Evolutionary conservation across 306 rosid species (phyloP).

Genomic region (Rosa lucieae): DNA sequence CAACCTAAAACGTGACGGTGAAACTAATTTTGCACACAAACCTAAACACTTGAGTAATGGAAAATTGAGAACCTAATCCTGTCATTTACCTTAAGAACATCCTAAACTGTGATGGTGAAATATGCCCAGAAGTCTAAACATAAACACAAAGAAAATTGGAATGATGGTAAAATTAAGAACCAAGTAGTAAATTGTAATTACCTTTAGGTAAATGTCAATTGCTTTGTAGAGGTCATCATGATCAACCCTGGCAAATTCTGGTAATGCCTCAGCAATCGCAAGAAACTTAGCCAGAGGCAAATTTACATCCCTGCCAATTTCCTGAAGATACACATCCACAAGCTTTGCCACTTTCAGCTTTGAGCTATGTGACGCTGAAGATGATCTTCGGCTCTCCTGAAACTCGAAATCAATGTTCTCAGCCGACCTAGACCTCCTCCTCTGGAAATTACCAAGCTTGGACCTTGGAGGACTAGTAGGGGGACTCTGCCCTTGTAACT

Average conservation of each 20-base stretch:
- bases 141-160: constrained; percentile 13
- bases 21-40: constrained; percentile 25
- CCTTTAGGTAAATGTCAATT: constrained; percentile 92
- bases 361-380: constrained; percentile 93
- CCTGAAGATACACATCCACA: constrained; percentile 86
- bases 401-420: constrained; percentile 87
- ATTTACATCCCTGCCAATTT: constrained; percentile 74
- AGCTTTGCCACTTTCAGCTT: constrained; percentile 87
- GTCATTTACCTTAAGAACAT: not conserved
- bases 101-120: constrained; percentile 37
- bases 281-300: constrained; percentile 72
- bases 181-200: constrained; percentile 28
- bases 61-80: constrained; percentile 22
- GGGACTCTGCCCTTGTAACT: constrained; percentile 86
- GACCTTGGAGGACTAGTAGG: constrained; percentile 89
- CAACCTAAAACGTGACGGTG: constrained; percentile 48
- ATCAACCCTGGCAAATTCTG: constrained; percentile 87
- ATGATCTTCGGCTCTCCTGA: constrained; percentile 90
- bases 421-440: constrained; percentile 92
- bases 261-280: constrained; percentile 75
- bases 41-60: constrained; percentile 16
- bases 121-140: constrained; percentile 14
- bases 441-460: constrained; percentile 45
- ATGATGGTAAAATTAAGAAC: constrained; percentile 23
- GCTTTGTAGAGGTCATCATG: constrained; percentile 98